These are phyloP conservation scores for Cladosporium austrohemisphaericum DNA, from an alignment of 2,329 filamentous ascomycete species.

Conservation along the genomic window DNA sequence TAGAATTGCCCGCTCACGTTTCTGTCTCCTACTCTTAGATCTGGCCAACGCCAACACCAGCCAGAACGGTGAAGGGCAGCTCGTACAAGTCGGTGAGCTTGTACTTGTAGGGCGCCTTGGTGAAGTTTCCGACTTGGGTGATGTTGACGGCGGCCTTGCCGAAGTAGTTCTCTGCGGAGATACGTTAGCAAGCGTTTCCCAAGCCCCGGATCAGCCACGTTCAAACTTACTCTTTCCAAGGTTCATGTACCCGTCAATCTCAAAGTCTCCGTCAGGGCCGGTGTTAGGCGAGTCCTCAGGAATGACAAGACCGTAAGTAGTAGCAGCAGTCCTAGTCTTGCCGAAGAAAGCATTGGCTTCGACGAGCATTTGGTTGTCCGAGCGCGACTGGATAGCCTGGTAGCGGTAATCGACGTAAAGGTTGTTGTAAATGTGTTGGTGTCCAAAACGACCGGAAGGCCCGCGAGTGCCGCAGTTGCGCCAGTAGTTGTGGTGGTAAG, in stretches of 20 bases:
- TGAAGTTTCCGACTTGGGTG: slow-evolving; percentile 50
- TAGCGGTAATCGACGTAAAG: slow-evolving; percentile 47
- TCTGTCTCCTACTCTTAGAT: slow-evolving; percentile 23
- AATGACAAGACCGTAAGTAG: slow-evolving; percentile 54
- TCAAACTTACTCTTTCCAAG: slow-evolving; percentile 47
- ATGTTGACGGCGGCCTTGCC: slow-evolving; percentile 50
- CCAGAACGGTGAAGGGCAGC: slow-evolving; percentile 44
- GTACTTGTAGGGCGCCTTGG: slow-evolving; percentile 48
- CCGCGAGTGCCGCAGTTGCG: slow-evolving; percentile 45
- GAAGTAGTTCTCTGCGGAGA: slow-evolving; percentile 44
- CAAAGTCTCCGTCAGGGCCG: slow-evolving; percentile 50
- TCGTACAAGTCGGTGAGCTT: slow-evolving; percentile 40
- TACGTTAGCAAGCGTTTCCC: slow-evolving; percentile 3
- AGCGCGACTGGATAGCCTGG: slow-evolving; percentile 49
- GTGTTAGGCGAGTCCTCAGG: slow-evolving; percentile 55
- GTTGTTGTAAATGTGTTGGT: slow-evolving; percentile 51
- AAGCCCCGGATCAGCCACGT: background rate
- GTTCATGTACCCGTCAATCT: slow-evolving; percentile 54
- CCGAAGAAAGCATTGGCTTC: slow-evolving; percentile 49
- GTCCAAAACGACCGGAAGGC: slow-evolving; percentile 49
- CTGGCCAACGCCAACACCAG: slow-evolving; percentile 47
- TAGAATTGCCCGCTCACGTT: too few relatives aligned
- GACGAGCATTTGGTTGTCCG: slow-evolving; percentile 49
- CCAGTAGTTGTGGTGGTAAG: slow-evolving; percentile 52
- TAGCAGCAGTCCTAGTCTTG: slow-evolving; percentile 48